Base-by-base conservation (phyloP, 495 filamentous ascomycete genomes). In the Podospora tetraspora region DNA sequence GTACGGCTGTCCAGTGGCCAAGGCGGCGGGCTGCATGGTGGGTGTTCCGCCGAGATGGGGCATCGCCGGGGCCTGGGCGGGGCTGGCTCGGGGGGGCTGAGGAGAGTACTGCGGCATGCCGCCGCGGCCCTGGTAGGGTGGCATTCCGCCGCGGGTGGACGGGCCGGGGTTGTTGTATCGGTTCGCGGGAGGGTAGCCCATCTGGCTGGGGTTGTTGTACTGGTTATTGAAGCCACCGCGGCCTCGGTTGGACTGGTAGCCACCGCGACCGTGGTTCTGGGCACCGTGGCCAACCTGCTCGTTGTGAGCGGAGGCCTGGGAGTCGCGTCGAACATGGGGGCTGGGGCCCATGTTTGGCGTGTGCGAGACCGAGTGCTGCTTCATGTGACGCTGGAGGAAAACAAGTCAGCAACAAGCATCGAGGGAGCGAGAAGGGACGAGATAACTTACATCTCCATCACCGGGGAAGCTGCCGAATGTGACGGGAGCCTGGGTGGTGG, bases 391-490 rank as follows among this genome's bases (percentile, higher is more conserved):
- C 81, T 88, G 74, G 58, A 68, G 67, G 71, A 24, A 16, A 57
- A 57, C 37, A 21, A 6, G 30, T 37, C 29, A 63, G 23, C 22
- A 27, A 58, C 7, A 30, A 10, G 1, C 29, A 37, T 25, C 59
- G 57, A 59, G 59, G 66, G 59, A 63, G 66, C 30, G 16, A 27
- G 24, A 32, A 22, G 16, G 57, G 27, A 52, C 8, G 57, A 25
- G 12, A 67, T 71, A 87, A 87, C 90, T 87, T 85, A 93, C 90
- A 79, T 91, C 86, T 69, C 81, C 84, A 68, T 93, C 89, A 71
- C 87, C 90, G 69, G 88, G 88, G 68, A 94, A 88, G 77, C 90
- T 93, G 68, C 93, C 93, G 82, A 97, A 97, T 71, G 86, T 92
- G 65, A 91, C 75, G 72, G 83, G 82, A 71, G 88, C 87, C 67